Evolutionary conservation across 1,284 basidiomycete species (phyloP).

Genomic region (Stereum hirsutum): DNA sequence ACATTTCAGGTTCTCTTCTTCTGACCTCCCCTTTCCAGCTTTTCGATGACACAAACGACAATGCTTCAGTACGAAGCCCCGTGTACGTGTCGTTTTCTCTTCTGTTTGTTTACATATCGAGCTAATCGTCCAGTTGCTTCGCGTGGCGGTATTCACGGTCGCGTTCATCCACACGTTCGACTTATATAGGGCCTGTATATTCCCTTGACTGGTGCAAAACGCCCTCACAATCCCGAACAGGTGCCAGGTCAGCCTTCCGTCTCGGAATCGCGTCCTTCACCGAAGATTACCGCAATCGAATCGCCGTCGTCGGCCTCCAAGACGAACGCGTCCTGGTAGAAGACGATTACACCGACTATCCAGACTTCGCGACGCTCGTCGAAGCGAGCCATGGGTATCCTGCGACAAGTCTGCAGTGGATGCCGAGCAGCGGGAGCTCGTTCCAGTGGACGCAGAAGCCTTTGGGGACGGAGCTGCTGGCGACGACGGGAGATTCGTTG

Average conservation of each 20-base stretch:
- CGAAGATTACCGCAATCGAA: conserved; percentile 73
- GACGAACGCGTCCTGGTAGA: conserved; percentile 78
- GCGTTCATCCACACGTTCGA: neutral
- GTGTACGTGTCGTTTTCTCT: conserved; percentile 11
- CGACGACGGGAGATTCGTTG: conserved; percentile 85
- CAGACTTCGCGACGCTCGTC: conserved; percentile 75
- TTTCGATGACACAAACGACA: conserved; percentile 17
- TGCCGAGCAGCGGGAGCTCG: conserved; percentile 55
- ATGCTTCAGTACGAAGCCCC: conserved; percentile 18
- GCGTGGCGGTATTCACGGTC: neutral
- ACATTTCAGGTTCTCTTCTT: neutral
- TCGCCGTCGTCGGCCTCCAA: conserved; percentile 75
- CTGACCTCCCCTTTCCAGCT: neutral
- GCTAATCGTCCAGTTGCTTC: neutral
- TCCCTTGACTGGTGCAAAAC: conserved; percentile 82
- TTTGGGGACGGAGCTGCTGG: conserved; percentile 66
- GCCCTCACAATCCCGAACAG: conserved; percentile 53
- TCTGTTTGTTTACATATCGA: too few relatives aligned
- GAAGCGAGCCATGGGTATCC: conserved; percentile 80
- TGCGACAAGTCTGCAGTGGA: conserved; percentile 78
- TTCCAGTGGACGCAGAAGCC: conserved; percentile 59
- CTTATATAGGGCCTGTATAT: conserved; percentile 64
- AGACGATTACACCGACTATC: conserved; percentile 71
- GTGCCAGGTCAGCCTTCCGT: conserved; percentile 72
- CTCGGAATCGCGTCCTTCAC: conserved; percentile 73